phyloP scores from a whole-genome alignment of 1,284 basidiomycete species.

The Apiotrichum domesticum region DNA sequence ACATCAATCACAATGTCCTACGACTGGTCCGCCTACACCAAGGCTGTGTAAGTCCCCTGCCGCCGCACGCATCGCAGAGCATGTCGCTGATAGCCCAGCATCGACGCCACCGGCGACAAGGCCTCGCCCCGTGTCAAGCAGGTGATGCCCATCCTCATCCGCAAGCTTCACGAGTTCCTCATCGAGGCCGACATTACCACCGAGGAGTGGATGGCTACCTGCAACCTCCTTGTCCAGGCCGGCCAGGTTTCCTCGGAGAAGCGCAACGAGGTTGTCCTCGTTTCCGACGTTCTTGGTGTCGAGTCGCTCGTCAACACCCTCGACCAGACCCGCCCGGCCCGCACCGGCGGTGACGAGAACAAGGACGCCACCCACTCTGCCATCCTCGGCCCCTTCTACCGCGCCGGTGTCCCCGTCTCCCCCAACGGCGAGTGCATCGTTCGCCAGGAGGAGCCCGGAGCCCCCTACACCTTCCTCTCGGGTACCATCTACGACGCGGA shows the following conservation, averaged over 20 bases:
- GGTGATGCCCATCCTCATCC: slow-evolving; percentile 40
- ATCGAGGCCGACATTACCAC: slow-evolving; percentile 44
- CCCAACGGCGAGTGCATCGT: slow-evolving; percentile 34
- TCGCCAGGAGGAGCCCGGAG: slow-evolving; percentile 28
- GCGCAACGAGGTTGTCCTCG: slow-evolving; percentile 47
- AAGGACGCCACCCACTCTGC: slow-evolving; percentile 28
- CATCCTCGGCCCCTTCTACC: slow-evolving; percentile 38
- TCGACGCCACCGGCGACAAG: slow-evolving; percentile 22
- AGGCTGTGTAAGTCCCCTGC: slow-evolving; percentile 7
- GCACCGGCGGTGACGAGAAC: slow-evolving; percentile 7
- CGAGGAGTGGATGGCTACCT: slow-evolving; percentile 43
- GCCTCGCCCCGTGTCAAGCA: slow-evolving; percentile 41
- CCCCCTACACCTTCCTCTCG: slow-evolving; percentile 34
- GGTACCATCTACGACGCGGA: slow-evolving; percentile 36
- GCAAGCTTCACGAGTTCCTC: slow-evolving; percentile 37
- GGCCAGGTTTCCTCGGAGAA: slow-evolving; percentile 42
- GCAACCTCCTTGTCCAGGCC: slow-evolving; percentile 41
- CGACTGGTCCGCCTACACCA: slow-evolving; percentile 15
- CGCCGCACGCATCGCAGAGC: neutral
- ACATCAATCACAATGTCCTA: slow-evolving; percentile 11
- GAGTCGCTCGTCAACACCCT: slow-evolving; percentile 37
- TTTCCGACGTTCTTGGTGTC: slow-evolving; percentile 45
- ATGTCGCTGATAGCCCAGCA: slow-evolving; percentile 7
- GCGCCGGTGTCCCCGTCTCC: slow-evolving; percentile 35
- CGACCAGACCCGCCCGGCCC: slow-evolving; percentile 16